phyloP scores from a whole-genome alignment of 192 early-diverging fungal genomes.

The Rhizophagus sp. region DNA sequence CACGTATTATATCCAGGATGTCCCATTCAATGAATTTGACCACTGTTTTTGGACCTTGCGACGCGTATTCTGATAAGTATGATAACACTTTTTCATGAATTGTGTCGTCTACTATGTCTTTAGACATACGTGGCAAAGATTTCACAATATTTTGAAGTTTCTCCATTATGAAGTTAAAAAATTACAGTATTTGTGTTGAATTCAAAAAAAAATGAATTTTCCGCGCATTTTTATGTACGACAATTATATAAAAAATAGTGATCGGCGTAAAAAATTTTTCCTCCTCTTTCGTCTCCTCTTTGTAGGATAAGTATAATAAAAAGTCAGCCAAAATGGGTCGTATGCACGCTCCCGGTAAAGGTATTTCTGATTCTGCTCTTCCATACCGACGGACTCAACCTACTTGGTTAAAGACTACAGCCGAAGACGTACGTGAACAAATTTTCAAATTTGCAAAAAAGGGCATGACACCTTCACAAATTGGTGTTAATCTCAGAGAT shows the following conservation, averaged over 20 bases:
- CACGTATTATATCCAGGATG: conserved; percentile 42
- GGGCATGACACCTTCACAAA: conserved; percentile 97
- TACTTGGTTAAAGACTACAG: conserved; percentile 97
- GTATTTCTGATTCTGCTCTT: conserved; percentile 87
- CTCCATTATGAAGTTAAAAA: conserved; percentile 25
- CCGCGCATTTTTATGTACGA: too few relatives aligned
- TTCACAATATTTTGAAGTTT: conserved; percentile 49
- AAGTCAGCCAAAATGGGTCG: conserved; percentile 76
- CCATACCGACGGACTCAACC: conserved; percentile 98
- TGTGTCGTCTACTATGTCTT: conserved; percentile 72
- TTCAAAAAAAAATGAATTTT: too few relatives aligned
- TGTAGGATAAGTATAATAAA: conserved; percentile 16
- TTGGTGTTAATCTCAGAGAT: conserved; percentile 97
- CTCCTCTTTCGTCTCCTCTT: background rate
- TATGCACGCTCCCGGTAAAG: conserved; percentile 98
- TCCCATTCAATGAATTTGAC: conserved; percentile 43
- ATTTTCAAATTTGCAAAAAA: conserved; percentile 99
- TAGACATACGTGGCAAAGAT: conserved; percentile 66
- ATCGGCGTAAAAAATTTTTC: background rate
- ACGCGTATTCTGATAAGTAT: conserved; percentile 52
- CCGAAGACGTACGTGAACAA: conserved; percentile 96
- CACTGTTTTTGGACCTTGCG: conserved; percentile 35
- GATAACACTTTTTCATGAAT: conserved; percentile 77
- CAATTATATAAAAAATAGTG: background rate
- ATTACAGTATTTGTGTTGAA: too few relatives aligned